Percentiles rank a stretch among this genome's conserved stretches.
These are phyloP conservation scores for Pseudogymnoascus sp. DNA, from an alignment of 2,329 filamentous ascomycete species.

Conservation along the genomic window DNA sequence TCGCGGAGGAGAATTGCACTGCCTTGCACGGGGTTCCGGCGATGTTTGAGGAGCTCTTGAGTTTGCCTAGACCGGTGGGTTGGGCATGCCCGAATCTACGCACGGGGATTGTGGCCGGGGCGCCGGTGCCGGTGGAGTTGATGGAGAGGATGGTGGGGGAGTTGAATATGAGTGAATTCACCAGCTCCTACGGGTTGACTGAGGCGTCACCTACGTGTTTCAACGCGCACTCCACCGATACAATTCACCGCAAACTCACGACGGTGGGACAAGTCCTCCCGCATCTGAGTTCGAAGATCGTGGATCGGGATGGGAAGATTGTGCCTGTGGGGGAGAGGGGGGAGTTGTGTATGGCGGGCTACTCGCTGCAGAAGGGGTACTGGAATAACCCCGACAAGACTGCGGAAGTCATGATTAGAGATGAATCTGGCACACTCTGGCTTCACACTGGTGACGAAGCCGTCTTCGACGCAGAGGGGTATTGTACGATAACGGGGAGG, in stretches of 20 bases:
- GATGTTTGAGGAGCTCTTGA: slow-evolving; percentile 44
- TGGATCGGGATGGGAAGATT: slow-evolving; percentile 57
- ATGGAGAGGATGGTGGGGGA: slow-evolving; percentile 66
- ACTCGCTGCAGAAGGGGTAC: slow-evolving; percentile 63
- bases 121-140: slow-evolving; percentile 65
- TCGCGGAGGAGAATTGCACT: slow-evolving; percentile 62
- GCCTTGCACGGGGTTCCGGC: slow-evolving; percentile 75
- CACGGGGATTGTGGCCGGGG: slow-evolving; percentile 73
- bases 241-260: slow-evolving; percentile 55
- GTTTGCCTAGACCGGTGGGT: slow-evolving; percentile 17
- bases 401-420: slow-evolving; percentile 48
- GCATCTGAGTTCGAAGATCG: slow-evolving; percentile 69
- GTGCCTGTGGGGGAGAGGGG: slow-evolving; percentile 62
- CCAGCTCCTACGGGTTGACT: slow-evolving; percentile 60
- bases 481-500: slow-evolving; percentile 65
- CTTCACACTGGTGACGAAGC: slow-evolving; percentile 63
- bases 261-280: slow-evolving; percentile 72
- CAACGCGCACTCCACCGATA: slow-evolving; percentile 69
- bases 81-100: slow-evolving; percentile 45
- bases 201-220: slow-evolving; percentile 75
- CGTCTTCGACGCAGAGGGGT: slow-evolving; percentile 59
- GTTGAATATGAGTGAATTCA: slow-evolving; percentile 70
- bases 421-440: slow-evolving; percentile 52
- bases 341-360: slow-evolving; percentile 72
- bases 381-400: slow-evolving; percentile 71